Evolutionary conservation across 345 rosid species (phyloP).

Genomic region (Erysimum cheiranthoides): DNA sequence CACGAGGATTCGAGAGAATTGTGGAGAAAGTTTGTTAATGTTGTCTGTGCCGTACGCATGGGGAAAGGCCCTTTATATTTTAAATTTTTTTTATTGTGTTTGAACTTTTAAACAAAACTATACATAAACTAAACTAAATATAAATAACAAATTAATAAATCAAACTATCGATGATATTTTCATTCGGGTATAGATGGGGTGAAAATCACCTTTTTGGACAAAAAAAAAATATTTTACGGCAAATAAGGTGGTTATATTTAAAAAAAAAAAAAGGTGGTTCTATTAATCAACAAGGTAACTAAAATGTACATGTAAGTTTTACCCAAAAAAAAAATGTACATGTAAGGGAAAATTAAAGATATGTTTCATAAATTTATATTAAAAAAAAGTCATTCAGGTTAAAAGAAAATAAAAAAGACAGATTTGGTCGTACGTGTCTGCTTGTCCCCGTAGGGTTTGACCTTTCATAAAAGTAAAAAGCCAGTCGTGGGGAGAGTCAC

Average conservation of each 20-base stretch:
- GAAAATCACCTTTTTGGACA: no score
- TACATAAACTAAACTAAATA: not conserved
- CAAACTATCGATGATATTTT: not conserved
- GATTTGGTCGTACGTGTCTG: constrained; percentile 35
- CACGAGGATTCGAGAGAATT: constrained; percentile 46
- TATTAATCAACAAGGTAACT: not conserved
- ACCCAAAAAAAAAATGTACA: no score
- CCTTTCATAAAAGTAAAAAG: constrained; percentile 45
- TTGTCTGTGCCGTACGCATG: constrained; percentile 41
- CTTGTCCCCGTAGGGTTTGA: constrained; percentile 46
- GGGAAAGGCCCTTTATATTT: not conserved
- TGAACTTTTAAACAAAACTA: not conserved
- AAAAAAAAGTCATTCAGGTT: not conserved
- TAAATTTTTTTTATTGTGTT: not conserved
- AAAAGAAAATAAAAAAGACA: not conserved
- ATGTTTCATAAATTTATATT: not conserved
- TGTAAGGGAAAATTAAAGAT: not conserved
- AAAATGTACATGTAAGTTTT: no score
- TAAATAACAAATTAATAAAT: not conserved
- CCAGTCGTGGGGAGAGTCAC: constrained; percentile 38
- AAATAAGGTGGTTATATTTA: no score
- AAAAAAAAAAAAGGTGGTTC: no score
- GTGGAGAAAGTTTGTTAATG: constrained; percentile 41
- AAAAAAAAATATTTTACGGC: no score
- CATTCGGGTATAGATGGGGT: no score